phyloP scores from a whole-genome alignment of 2,329 filamentous ascomycete genomes.

The Colletotrichum gigasporum region DNA sequence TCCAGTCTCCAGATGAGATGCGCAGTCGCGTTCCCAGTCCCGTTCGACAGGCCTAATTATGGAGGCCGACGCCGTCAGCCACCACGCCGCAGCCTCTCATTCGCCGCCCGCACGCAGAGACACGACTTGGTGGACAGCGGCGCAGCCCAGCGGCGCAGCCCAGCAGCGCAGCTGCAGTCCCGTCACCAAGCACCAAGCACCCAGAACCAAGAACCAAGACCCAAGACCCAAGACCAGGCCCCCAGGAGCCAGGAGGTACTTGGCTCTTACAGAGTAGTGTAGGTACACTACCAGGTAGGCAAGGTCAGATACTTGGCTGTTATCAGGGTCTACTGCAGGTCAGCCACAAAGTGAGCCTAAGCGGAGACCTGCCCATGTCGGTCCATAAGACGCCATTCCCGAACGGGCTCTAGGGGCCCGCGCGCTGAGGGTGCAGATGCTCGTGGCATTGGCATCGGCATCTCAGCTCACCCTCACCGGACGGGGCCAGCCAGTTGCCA shows the following conservation, averaged over 20 bases:
- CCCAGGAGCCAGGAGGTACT: too few species aligned
- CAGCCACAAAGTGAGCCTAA: slow-evolving; percentile 8
- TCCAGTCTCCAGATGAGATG: slow-evolving; percentile 5
- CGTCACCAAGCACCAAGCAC: not conserved
- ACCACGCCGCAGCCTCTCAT: slow-evolving; percentile 14
- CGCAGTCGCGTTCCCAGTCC: not conserved
- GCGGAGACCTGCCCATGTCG: slow-evolving; percentile 21
- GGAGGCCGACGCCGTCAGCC: slow-evolving; percentile 26
- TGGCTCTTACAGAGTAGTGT: slow-evolving; percentile 1
- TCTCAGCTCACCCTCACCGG: slow-evolving; percentile 26
- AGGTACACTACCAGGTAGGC: not conserved
- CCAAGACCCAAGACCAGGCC: too few species aligned
- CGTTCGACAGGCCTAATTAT: slow-evolving; percentile 11
- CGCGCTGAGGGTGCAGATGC: slow-evolving; percentile 24
- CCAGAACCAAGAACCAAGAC: not conserved
- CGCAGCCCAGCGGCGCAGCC: not conserved
- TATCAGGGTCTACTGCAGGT: slow-evolving; percentile 24
- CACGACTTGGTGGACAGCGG: not conserved
- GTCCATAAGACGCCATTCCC: slow-evolving; percentile 2
- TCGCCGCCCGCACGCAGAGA: not conserved
- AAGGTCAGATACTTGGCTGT: not conserved
- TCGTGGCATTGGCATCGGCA: slow-evolving; percentile 24
- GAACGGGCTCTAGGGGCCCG: not conserved
- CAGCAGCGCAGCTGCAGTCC: slow-evolving; percentile 8
- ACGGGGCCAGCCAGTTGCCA: not conserved